Percentiles rank a stretch among this genome's conserved stretches.
Conservation (phyloP, 768 basidiomycete species). For the Serendipita sp. region DNA sequence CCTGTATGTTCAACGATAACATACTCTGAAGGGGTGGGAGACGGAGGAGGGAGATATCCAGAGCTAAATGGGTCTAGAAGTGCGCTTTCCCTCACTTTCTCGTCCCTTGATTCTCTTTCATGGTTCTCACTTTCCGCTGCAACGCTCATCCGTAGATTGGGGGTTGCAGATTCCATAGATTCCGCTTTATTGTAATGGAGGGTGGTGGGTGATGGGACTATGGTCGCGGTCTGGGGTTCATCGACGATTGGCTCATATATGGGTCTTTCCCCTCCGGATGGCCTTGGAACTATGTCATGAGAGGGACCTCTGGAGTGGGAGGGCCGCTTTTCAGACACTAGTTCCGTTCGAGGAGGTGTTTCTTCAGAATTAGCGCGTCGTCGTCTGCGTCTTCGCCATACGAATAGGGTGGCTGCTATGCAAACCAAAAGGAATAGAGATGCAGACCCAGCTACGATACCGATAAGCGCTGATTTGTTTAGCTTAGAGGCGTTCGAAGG, state of each 20-base stretch:
- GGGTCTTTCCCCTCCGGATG: not conserved
- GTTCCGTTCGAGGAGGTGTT: not conserved
- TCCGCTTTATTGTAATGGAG: not conserved
- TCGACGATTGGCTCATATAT: not conserved
- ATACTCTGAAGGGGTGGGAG: constrained; percentile 1
- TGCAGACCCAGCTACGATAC: not conserved
- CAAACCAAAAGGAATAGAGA: not conserved
- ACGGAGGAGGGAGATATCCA: not conserved
- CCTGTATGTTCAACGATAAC: not conserved
- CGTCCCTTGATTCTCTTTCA: not conserved
- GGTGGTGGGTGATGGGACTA: not conserved
- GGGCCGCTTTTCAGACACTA: not conserved
- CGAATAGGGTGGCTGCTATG: not conserved
- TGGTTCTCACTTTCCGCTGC: not conserved
- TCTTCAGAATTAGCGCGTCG: not conserved
- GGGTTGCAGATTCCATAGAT: not conserved
- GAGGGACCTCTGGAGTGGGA: not conserved
- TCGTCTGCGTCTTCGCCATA: not conserved
- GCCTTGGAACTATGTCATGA: not conserved
- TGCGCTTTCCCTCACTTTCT: not conserved
- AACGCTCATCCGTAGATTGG: not conserved
- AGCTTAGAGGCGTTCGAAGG: not conserved
- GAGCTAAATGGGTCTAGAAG: not conserved
- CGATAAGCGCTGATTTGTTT: not conserved
- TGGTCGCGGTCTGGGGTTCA: not conserved